Base-by-base conservation (phyloP, 805 yeast genomes). In the Candida argentea region DNA sequence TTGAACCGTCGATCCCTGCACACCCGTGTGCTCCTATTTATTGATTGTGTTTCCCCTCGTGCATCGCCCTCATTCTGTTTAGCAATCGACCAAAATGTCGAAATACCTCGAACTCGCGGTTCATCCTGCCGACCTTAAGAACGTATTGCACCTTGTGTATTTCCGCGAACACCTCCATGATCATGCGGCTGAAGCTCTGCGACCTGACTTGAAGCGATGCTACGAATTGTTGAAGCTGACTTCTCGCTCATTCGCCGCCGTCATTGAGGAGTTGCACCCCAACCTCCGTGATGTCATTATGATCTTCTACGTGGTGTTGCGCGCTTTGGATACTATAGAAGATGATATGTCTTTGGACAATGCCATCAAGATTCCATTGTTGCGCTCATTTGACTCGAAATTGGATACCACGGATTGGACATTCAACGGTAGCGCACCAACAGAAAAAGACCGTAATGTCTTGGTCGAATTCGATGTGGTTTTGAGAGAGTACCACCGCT, bases 271-370 rank as follows among this genome's bases (percentile, higher is more conserved):
- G 51, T 67, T 91, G 34, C 79, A 85, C 49, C 96, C 96, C 0
- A 95, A 86, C 45, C 61, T 91, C 38, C 71, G 94, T 39, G 75
- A 75, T 38, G 82, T 80, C 1, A 69, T 84, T 36, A 76, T 76
- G 86, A 34, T 91, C 5, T 91, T 91, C 56, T 91, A 91, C 54
- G 55, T 91, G 31, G 67, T 86, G 14, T 60, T 91, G 38, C 70
- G 98, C 35, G 98, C 94, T 2, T 69, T 91, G 43, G 98, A 91
- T 49, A 91, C 98, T 1, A 69, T 91, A 31, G 98, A 91, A 53
- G 98, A 91, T 53, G 97, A 91, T 52, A 86, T 86, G 93, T 70
- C 91, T 6, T 59, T 91, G 33, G 78, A 73, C 36, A 76, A 81
- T 4, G 62, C 65, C 13, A 42, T 73, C 34, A 91, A 91, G 57